Evolutionary conservation across 345 rosid species (phyloP), one percentile per base, ranked within the genome.

Genomic region (Euclidium syriacum): DNA sequence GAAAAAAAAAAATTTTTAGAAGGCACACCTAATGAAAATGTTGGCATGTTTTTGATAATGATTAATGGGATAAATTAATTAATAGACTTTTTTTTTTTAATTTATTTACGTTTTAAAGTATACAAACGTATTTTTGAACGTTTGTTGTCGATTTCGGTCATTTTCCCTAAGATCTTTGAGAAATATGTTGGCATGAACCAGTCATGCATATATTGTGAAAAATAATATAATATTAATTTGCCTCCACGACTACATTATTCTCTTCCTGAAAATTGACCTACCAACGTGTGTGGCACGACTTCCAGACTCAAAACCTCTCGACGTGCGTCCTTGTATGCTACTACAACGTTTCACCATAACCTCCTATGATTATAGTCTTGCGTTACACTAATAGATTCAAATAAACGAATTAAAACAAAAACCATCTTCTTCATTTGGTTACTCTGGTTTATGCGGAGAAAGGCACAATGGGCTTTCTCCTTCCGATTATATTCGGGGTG

Each of bases 241-340:
- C 52, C 51, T 58, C 52, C 72, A 67, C 65, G 65, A 22, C 52
- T 67, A 63, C n/a, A 42, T 11, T 24, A 42, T 52, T 68, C 52
- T 42, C 38, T 32, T 41, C 59, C 55, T 55, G 39, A 49, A 4
- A 39, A 60, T 7, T 58, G 3, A 68, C 53, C 67, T 22, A 57
- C 42, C 14, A 68, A 68, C 73, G 73, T 68, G 73, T 67, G 19
- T 68, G 23, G 14, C 73, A 60, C 73, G 48, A 60, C 40, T 49
- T 18, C 23, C 33, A 25, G 7, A 58, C 46, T 17, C 29, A 58
- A 50, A 68, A 25, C 60, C 41, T 42, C 48, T 60, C 61, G 60
- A 60, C 73, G 73, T 68, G 73, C 67, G 36, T 68, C 73, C 61
- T 32, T 51, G 61, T 59, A 51, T 32, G 47, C 38, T 33, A 60